These are phyloP conservation scores for Scheffersomyces segobiensis DNA, from an alignment of 1,139 yeast genomes.

Conservation along the genomic window DNA sequence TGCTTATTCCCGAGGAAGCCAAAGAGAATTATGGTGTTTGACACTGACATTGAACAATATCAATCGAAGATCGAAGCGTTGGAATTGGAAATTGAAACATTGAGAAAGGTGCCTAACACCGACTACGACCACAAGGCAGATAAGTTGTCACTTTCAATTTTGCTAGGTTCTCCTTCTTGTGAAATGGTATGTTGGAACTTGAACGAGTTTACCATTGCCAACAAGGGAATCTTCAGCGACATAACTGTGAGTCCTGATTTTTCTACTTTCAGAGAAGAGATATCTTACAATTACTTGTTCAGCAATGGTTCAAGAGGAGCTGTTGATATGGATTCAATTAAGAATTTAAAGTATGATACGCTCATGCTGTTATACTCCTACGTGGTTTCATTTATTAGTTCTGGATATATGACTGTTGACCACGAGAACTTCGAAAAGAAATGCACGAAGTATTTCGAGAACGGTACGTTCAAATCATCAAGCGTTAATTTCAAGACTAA, in stretches of 20 bases:
- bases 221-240: constrained; percentile 10
- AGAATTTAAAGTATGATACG: constrained; percentile 2
- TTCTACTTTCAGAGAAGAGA: constrained; percentile 25
- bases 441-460: constrained; percentile 14
- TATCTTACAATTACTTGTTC: constrained; percentile 19
- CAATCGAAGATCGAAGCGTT: constrained; percentile 14
- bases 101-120: not conserved
- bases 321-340: constrained; percentile 1
- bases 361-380: constrained; percentile 10
- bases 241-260: constrained; percentile 24
- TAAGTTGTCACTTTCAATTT: constrained; percentile 16
- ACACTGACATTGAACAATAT: constrained; percentile 24
- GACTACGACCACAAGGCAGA: not conserved
- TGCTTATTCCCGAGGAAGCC: constrained; percentile 27
- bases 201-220: constrained; percentile 16
- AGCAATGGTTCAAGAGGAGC: constrained; percentile 1
- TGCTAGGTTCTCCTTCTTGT: constrained; percentile 27
- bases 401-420: constrained; percentile 27
- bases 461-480: constrained; percentile 5
- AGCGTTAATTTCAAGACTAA: constrained; percentile 3
- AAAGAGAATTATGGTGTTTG: constrained; percentile 19
- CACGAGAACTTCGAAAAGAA: constrained; percentile 17
- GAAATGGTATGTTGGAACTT: constrained; percentile 31
- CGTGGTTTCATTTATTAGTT: constrained; percentile 22
- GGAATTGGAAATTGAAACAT: constrained; percentile 11